These are phyloP conservation scores for Suillus occidentalis DNA, from an alignment of 768 basidiomycete genomes.

Conservation along the genomic window DNA sequence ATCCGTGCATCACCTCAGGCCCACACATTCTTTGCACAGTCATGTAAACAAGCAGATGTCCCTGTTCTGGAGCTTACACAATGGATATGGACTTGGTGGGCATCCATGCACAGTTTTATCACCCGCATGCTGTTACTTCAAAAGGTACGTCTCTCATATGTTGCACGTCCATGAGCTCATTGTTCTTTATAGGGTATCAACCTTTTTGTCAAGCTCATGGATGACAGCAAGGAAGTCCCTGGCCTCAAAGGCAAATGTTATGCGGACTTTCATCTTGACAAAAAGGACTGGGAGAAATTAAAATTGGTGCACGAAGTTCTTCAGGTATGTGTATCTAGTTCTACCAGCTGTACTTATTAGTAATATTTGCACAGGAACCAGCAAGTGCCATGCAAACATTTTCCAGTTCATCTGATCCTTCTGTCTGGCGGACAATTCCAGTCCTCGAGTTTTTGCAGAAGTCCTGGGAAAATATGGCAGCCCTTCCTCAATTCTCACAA, in stretches of 20 bases:
- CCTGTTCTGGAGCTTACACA: neutral
- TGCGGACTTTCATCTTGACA: conserved; percentile 21
- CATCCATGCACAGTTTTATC: neutral
- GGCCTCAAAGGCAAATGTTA: conserved; percentile 26
- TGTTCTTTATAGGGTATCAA: neutral
- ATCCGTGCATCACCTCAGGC: neutral
- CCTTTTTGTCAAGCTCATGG: conserved; percentile 21
- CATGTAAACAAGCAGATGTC: neutral
- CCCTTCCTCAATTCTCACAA: neutral
- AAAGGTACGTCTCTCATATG: neutral
- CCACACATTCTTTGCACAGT: neutral
- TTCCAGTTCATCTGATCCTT: neutral
- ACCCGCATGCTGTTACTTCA: neutral
- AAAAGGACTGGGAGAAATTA: conserved; percentile 26
- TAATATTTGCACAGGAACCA: neutral
- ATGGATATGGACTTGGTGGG: neutral
- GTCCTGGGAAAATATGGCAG: neutral
- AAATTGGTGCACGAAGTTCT: conserved; percentile 23
- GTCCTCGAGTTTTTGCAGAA: neutral
- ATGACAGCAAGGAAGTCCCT: conserved; percentile 23
- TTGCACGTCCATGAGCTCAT: neutral
- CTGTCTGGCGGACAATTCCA: neutral
- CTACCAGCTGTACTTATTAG: neutral
- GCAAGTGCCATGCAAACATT: neutral
- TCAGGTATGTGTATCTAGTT: conserved; percentile 15